These are phyloP conservation scores for Backusella tarrabulga DNA, from an alignment of 192 early-diverging fungal species.

Conservation along the genomic window DNA sequence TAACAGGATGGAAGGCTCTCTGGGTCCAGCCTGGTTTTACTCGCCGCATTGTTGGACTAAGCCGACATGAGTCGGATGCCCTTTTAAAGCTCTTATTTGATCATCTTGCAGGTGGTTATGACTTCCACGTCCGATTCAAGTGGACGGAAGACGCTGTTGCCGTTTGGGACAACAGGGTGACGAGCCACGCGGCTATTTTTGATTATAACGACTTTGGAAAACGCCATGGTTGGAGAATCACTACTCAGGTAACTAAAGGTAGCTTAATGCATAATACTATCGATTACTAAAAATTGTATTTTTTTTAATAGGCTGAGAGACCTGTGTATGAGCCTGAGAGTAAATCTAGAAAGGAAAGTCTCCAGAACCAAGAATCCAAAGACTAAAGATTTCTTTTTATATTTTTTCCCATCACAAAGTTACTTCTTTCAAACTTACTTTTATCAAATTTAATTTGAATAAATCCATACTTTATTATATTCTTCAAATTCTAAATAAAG, in stretches of 20 bases:
- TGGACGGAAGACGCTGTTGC: slow-evolving; percentile 47
- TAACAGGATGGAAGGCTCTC: slow-evolving; percentile 58
- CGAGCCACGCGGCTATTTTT: slow-evolving; percentile 38
- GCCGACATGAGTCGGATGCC: slow-evolving; percentile 43
- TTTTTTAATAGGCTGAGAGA: slow-evolving; percentile 14
- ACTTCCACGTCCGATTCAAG: slow-evolving; percentile 48
- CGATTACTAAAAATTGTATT: not conserved
- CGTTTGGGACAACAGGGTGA: slow-evolving; percentile 47
- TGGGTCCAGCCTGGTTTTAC: slow-evolving; percentile 59
- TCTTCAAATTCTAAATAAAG: not conserved
- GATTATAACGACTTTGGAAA: slow-evolving; percentile 25
- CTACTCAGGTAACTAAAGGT: not conserved
- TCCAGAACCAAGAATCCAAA: not conserved
- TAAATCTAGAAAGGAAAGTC: slow-evolving; percentile 9
- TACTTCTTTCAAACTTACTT: not conserved
- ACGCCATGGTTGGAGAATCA: slow-evolving; percentile 28
- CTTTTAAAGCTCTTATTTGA: slow-evolving; percentile 48
- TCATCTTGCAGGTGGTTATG: slow-evolving; percentile 44
- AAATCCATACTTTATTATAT: not conserved
- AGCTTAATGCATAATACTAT: not conserved
- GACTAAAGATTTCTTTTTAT: not conserved
- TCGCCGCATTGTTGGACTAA: slow-evolving; percentile 46
- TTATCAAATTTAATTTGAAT: not conserved
- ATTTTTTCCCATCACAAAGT: not conserved
- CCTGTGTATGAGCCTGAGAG: slow-evolving; percentile 26